Evolutionary conservation across 805 yeast species (phyloP), one percentile per base, ranked within the genome.

Genomic region (Zygotorulaspora florentina): DNA sequence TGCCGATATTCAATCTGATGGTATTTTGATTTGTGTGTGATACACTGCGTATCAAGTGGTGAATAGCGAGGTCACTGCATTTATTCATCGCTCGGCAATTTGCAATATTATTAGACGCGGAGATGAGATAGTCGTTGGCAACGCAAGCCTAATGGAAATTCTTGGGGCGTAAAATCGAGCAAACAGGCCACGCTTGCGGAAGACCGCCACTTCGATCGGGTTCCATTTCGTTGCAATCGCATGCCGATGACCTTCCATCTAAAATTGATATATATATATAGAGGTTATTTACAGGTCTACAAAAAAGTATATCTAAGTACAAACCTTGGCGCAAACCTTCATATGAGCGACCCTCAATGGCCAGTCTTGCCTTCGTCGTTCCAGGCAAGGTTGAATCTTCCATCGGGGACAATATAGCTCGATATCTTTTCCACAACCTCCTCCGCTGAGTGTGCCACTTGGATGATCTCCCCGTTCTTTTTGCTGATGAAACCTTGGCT

Each of bases 311-410:
- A 35, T 16, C 7, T 20, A 31, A 17, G 17, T 35, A 35, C 17
- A 35, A 8, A 35, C 11, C 25, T 20, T 20, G 25, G 7, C 7
- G 25, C 25, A 20, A 20, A 20, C 25, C 25, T 20, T 20, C 25
- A 7, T 20, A 20, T 20, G 25, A 20, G 25, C 25, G 7, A 20
- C 25, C 25, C 7, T 16, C 16, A 33, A 9, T 33, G 36, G 20
- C 13, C 36, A 9, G 20, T 13, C 3, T 34, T 37, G 27, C 58
- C 54, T 28, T 57, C 59, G 39, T 61, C 65, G 16, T 70, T 71
- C 96, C 96, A 87, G 51, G 80, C 73, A 57, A 87, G 71, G 59
- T 80, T 79, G 65, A 81, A 84, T 57, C 89, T 73, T 2, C 90
- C 95, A 11, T 80, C 82, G 10, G 95, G 87, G 8, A 77, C 76